Percentiles rank a stretch among this genome's conserved stretches.
Conservation (phyloP, 305 asterid genomes). For the Andrographis paniculata region DNA sequence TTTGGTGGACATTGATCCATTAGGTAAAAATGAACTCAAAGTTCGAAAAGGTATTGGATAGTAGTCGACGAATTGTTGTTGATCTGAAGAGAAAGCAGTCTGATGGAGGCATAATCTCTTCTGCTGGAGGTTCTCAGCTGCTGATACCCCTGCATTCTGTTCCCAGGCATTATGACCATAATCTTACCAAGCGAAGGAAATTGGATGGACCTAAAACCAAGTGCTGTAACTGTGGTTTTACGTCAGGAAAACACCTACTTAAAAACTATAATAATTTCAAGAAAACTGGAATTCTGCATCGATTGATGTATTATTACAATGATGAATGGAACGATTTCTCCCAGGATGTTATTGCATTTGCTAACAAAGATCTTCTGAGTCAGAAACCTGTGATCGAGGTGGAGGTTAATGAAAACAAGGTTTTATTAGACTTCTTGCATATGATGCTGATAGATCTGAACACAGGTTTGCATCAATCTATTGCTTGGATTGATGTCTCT, state of each 20-base stretch:
- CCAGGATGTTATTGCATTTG: constrained; percentile 40
- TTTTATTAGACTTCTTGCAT: constrained; percentile 66
- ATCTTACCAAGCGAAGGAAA: constrained; percentile 54
- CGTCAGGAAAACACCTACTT: constrained; percentile 35
- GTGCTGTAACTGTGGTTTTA: constrained; percentile 22
- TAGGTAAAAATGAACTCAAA: constrained; percentile 56
- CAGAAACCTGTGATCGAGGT: constrained; percentile 64
- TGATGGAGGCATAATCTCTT: constrained; percentile 25
- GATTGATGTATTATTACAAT: constrained; percentile 31
- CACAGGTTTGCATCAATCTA: constrained; percentile 56
- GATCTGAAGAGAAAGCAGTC: constrained; percentile 69
- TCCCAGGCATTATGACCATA: constrained; percentile 24
- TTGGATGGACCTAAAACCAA: constrained; percentile 31
- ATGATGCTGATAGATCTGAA: constrained; percentile 67
- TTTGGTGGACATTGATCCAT: constrained; percentile 49
- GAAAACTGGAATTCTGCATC: constrained; percentile 50
- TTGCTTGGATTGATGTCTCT: constrained; percentile 89
- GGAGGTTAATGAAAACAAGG: constrained; percentile 36
- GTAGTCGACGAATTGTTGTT: constrained; percentile 33
- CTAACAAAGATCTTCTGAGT: constrained; percentile 46
- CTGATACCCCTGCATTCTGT: constrained; percentile 36
- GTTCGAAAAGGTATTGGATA: constrained; percentile 89
- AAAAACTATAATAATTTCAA: constrained; percentile 54
- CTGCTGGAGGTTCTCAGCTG: constrained; percentile 31
- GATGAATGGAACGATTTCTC: constrained; percentile 48